Percentiles rank a stretch among this genome's conserved stretches.
These are phyloP conservation scores for Suillus subluteus DNA, from an alignment of 768 basidiomycete species.

Conservation along the genomic window DNA sequence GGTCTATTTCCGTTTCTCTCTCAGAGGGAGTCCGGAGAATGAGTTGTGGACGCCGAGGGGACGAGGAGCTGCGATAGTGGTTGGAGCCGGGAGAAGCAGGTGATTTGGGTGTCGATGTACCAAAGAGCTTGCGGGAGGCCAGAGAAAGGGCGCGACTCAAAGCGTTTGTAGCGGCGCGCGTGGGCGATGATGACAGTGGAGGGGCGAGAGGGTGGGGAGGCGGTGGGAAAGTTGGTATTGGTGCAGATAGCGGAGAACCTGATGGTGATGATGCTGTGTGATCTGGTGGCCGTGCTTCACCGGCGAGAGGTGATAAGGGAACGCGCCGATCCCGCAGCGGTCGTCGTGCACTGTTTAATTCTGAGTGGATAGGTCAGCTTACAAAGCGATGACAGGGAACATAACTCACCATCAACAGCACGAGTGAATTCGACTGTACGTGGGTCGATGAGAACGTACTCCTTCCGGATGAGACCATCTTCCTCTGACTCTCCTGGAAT, in stretches of 20 bases:
- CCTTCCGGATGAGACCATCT: conserved; percentile 75
- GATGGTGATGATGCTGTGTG: conserved; percentile 32
- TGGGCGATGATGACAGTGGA: conserved; percentile 68
- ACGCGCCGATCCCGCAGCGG: conserved; percentile 60
- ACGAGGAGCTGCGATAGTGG: conserved; percentile 50
- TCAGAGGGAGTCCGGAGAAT: conserved; percentile 44
- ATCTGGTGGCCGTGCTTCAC: conserved; percentile 45
- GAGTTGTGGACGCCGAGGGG: conserved; percentile 60
- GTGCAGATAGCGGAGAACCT: conserved; percentile 26
- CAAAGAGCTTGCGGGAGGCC: conserved; percentile 83
- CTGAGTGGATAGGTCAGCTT: conserved; percentile 41
- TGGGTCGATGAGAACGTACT: conserved; percentile 94
- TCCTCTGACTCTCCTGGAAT: conserved; percentile 88
- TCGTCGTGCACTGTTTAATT: conserved; percentile 62
- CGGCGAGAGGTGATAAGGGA: conserved; percentile 50
- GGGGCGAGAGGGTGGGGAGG: conserved; percentile 53
- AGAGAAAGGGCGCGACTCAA: conserved; percentile 79
- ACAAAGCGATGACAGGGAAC: conserved; percentile 7
- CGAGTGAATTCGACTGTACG: conserved; percentile 91
- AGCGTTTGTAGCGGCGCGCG: conserved; percentile 71
- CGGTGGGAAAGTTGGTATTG: conserved; percentile 56
- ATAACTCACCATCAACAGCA: conserved; percentile 80
- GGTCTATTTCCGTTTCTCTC: conserved; percentile 50
- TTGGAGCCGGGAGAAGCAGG: conserved; percentile 39
- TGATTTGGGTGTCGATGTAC: conserved; percentile 46